A percentile compares a stretch with the other conserved stretches of the same genome.
These are phyloP conservation scores for Gynochthodes officinalis DNA, from an alignment of 257 asterid species.

Conservation along the genomic window DNA sequence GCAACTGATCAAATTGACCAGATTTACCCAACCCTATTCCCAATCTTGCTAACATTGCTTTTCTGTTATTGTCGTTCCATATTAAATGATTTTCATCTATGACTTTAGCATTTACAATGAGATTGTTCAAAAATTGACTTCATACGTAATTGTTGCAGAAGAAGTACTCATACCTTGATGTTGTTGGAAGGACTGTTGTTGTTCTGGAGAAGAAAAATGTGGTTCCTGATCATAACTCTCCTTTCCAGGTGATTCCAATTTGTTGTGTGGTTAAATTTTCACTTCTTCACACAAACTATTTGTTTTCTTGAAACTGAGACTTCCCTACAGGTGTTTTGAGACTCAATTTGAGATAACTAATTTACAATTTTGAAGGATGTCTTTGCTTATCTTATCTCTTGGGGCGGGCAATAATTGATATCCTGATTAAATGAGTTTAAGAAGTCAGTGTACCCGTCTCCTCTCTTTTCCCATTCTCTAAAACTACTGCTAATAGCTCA, in stretches of 20 bases:
- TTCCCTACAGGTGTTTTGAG: neutral
- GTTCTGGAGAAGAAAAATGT: slow-evolving; percentile 87
- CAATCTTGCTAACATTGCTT: neutral
- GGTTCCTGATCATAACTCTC: slow-evolving; percentile 88
- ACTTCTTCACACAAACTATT: neutral
- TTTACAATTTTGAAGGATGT: no score
- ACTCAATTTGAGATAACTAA: neutral
- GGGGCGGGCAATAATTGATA: no score
- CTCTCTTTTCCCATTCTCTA: neutral
- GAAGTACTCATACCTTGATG: slow-evolving; percentile 92
- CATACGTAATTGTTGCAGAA: slow-evolving; percentile 54
- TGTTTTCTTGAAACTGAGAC: neutral
- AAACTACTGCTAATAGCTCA: neutral
- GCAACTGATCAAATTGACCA: neutral
- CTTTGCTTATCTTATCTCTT: no score
- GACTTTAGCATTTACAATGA: neutral
- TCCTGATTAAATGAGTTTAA: no score
- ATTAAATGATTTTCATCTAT: neutral
- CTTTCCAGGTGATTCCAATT: slow-evolving; percentile 73
- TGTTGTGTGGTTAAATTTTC: neutral
- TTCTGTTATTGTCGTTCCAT: neutral
- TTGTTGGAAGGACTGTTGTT: slow-evolving; percentile 88
- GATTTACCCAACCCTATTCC: neutral
- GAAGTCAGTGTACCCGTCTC: no score
- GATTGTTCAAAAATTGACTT: slow-evolving; percentile 23